Percentiles rank a stretch among this genome's conserved stretches.
phyloP scores from a whole-genome alignment of 805 yeast species.

The Zygosaccharomyces kombuchaensis region DNA sequence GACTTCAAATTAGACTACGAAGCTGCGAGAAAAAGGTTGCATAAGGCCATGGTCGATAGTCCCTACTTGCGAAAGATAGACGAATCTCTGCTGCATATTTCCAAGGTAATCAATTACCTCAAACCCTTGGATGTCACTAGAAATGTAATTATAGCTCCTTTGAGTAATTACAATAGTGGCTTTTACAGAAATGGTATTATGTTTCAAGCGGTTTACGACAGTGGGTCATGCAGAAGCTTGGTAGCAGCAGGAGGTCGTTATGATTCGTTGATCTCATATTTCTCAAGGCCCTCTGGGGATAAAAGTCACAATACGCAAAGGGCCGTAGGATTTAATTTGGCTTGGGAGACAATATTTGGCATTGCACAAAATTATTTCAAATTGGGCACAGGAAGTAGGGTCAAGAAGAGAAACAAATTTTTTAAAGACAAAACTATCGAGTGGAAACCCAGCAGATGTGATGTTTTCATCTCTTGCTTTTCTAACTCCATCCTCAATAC shows the following conservation, averaged over 20 bases:
- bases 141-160: constrained; percentile 65
- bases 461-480: constrained; percentile 72
- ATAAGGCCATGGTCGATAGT: constrained; percentile 69
- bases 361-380: constrained; percentile 47
- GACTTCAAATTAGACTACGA: constrained; percentile 71
- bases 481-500: constrained; percentile 52
- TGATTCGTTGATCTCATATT: constrained; percentile 62
- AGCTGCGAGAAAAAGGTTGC: constrained; percentile 56
- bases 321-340: constrained; percentile 86
- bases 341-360: constrained; percentile 61
- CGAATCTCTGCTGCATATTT: constrained; percentile 56
- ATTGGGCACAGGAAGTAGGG: constrained; percentile 31
- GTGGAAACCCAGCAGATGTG: constrained; percentile 66
- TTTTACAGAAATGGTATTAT: constrained; percentile 79
- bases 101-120: constrained; percentile 51
- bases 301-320: constrained; percentile 37
- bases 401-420: constrained; percentile 35
- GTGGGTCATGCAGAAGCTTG: constrained; percentile 43
- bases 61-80: constrained; percentile 60
- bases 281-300: constrained; percentile 53
- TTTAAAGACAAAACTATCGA: constrained; percentile 37
- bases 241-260: constrained; percentile 95
- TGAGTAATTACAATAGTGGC: constrained; percentile 74
- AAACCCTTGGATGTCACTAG: constrained; percentile 56
- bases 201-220: constrained; percentile 81